phyloP scores from a whole-genome alignment of 176 grass and related monocot species.

The Oryza australiensis region DNA sequence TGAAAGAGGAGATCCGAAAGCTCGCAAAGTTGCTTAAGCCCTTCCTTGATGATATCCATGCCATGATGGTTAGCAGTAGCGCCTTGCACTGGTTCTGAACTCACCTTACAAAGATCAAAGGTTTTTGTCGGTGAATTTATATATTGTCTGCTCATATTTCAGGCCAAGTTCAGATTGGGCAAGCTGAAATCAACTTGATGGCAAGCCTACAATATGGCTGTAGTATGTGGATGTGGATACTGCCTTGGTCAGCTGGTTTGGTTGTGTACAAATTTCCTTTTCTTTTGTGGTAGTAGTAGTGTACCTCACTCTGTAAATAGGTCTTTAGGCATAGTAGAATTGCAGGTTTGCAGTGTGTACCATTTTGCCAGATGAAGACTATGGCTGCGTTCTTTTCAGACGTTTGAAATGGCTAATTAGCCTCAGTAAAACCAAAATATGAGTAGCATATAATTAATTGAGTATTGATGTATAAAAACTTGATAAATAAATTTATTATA shows the following conservation, averaged over 20 bases:
- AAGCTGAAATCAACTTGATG: conserved; percentile 76
- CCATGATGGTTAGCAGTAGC: conserved; percentile 63
- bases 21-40: conserved; percentile 53
- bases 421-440: too few species aligned
- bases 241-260: not conserved
- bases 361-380: not conserved
- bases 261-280: not conserved
- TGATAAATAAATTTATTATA: too few species aligned
- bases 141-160: not conserved
- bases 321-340: not conserved
- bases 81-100: not conserved
- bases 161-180: conserved; percentile 76
- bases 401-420: too few species aligned
- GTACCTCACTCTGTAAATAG: not conserved
- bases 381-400: too few species aligned
- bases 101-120: not conserved
- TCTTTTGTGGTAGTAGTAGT: not conserved
- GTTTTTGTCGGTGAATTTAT: not conserved
- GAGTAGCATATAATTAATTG: too few species aligned
- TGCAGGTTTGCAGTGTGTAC: not conserved
- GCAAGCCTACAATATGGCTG: not conserved
- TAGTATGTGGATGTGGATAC: conserved; percentile 24
- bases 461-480: too few species aligned
- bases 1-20: conserved; percentile 45
- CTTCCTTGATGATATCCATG: conserved; percentile 60